A percentile compares a stretch with the other conserved stretches of the same genome.
phyloP scores from a whole-genome alignment of 306 rosid genomes.

The Castanea mollissima region DNA sequence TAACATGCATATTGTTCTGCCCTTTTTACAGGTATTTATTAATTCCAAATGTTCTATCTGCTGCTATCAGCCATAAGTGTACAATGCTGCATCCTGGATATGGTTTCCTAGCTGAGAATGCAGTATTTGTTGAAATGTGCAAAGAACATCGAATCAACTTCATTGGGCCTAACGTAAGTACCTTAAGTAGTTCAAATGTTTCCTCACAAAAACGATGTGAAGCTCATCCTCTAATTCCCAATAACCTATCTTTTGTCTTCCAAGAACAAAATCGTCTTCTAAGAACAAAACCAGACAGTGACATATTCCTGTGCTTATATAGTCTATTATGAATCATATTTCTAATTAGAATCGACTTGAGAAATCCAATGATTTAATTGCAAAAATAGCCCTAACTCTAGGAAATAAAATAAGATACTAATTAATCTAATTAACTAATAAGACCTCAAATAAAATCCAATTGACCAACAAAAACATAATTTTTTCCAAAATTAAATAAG shows the following conservation, averaged over 20 bases:
- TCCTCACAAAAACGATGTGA: neutral
- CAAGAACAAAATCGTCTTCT: too few relatives aligned
- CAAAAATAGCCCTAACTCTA: too few relatives aligned
- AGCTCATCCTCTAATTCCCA: conserved; percentile 5
- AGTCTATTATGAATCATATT: too few relatives aligned
- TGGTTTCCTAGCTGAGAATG: conserved; percentile 98
- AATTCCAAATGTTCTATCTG: conserved; percentile 83
- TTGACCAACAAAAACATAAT: too few relatives aligned
- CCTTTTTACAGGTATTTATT: conserved; percentile 59
- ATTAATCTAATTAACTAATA: too few relatives aligned
- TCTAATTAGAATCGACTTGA: too few relatives aligned
- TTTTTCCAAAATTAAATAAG: too few relatives aligned
- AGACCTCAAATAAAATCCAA: too few relatives aligned
- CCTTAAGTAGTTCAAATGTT: neutral
- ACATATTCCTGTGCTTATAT: too few relatives aligned
- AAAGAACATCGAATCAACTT: conserved; percentile 87
- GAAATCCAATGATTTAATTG: too few relatives aligned
- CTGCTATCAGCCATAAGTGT: conserved; percentile 75
- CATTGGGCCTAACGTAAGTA: conserved; percentile 90
- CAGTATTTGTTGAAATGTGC: conserved; percentile 93
- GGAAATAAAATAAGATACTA: too few relatives aligned
- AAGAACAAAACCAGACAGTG: too few relatives aligned
- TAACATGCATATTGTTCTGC: conserved; percentile 6
- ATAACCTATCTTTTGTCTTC: neutral
- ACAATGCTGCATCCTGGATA: conserved; percentile 99